These are phyloP conservation scores for Fusarium sp. DNA, from an alignment of 2,329 filamentous ascomycete species.

Conservation along the genomic window DNA sequence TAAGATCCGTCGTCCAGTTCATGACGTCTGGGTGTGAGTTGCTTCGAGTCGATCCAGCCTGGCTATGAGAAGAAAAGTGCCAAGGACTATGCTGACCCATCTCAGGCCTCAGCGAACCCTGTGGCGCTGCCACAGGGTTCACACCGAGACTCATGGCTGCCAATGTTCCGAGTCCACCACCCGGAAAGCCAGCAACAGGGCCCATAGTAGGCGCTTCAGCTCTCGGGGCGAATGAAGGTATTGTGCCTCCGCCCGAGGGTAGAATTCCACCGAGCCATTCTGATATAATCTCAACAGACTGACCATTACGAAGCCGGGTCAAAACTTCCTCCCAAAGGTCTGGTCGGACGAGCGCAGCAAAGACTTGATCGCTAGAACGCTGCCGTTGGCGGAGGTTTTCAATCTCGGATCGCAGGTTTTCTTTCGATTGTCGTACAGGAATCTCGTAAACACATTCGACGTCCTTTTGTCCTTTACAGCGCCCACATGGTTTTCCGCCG, in stretches of 20 bases:
- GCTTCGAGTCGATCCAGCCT: constrained; percentile 59
- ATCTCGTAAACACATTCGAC: constrained; percentile 71
- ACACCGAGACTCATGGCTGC: constrained; percentile 48
- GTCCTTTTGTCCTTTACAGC: constrained; percentile 66
- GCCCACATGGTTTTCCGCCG: constrained; percentile 65
- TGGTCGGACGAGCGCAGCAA: constrained; percentile 64
- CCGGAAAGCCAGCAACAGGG: constrained; percentile 45
- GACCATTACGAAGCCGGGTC: constrained; percentile 63
- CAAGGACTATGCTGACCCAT: constrained; percentile 60
- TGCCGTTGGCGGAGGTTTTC: constrained; percentile 67
- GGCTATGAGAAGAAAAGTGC: constrained; percentile 61
- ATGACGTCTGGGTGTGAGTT: constrained; percentile 60
- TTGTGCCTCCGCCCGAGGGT: constrained; percentile 46
- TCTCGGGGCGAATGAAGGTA: constrained; percentile 44
- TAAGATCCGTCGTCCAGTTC: constrained; percentile 58
- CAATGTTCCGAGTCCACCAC: constrained; percentile 43
- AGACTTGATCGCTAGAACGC: constrained; percentile 65
- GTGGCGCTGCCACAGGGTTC: constrained; percentile 48
- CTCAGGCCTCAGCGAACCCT: constrained; percentile 51
- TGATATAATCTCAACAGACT: constrained; percentile 66
- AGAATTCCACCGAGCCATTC: constrained; percentile 60
- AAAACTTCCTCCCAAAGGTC: constrained; percentile 67
- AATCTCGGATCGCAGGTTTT: constrained; percentile 69
- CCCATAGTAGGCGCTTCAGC: constrained; percentile 32
- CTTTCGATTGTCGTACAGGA: constrained; percentile 73